Conservation (phyloP, 2,329 filamentous ascomycete genomes). For the Cordyceps cicadae region DNA sequence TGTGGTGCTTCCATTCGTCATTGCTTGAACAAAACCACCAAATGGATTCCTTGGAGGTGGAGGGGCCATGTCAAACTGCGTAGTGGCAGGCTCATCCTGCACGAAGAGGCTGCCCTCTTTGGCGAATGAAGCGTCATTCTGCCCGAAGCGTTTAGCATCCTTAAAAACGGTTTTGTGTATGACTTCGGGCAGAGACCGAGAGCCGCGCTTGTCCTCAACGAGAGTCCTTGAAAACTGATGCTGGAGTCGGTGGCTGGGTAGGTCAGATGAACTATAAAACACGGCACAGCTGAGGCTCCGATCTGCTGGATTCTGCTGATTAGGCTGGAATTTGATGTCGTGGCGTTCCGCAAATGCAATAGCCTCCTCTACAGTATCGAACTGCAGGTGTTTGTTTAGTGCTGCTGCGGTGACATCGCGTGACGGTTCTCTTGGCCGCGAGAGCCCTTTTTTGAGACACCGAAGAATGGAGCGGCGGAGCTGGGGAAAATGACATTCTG, state of each 20-base stretch:
- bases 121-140: slow-evolving; percentile 8
- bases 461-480: slow-evolving; percentile 51
- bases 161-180: slow-evolving; percentile 48
- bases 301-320: slow-evolving; percentile 27
- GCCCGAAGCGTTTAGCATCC: slow-evolving; percentile 15
- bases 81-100: not conserved
- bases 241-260: slow-evolving; percentile 42
- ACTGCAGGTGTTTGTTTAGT: slow-evolving; percentile 52
- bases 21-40: not conserved
- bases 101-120: slow-evolving; percentile 25
- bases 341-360: slow-evolving; percentile 55
- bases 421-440: slow-evolving; percentile 47
- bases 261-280: slow-evolving; percentile 33
- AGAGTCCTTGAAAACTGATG: slow-evolving; percentile 48
- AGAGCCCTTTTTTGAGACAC: slow-evolving; percentile 46
- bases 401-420: slow-evolving; percentile 51
- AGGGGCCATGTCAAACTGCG: not conserved
- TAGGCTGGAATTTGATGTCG: slow-evolving; percentile 41
- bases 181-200: slow-evolving; percentile 42
- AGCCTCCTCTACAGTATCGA: slow-evolving; percentile 60
- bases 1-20: not conserved
- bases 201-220: slow-evolving; percentile 53
- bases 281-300: slow-evolving; percentile 33
- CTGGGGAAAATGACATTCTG: slow-evolving; percentile 57
- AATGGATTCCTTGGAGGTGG: not conserved